These are phyloP conservation scores for Psilocybe cyanescens DNA, from an alignment of 768 basidiomycete species.

Conservation along the genomic window DNA sequence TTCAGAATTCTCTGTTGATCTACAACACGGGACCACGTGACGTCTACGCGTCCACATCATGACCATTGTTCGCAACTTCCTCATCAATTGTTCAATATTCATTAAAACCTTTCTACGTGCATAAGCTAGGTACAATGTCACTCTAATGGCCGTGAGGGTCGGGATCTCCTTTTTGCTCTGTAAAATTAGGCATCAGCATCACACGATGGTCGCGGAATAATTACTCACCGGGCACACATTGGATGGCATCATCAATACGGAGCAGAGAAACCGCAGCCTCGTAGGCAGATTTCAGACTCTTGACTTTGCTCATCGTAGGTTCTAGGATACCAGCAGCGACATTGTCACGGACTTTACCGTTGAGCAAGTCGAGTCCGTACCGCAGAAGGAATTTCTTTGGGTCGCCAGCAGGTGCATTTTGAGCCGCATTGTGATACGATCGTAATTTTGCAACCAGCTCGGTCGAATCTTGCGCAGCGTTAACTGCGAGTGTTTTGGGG, in stretches of 20 bases:
- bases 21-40: slow-evolving; percentile 29
- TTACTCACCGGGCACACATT: slow-evolving; percentile 80
- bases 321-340: slow-evolving; percentile 92
- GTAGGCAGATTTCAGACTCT: slow-evolving; percentile 95
- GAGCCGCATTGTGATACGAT: slow-evolving; percentile 95
- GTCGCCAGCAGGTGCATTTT: slow-evolving; percentile 88
- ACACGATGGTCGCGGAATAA: slow-evolving; percentile 10
- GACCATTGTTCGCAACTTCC: slow-evolving; percentile 3
- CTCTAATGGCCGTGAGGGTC: slow-evolving; percentile 77
- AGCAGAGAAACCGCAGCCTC: slow-evolving; percentile 95
- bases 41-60: slow-evolving; percentile 24
- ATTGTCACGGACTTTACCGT: slow-evolving; percentile 96
- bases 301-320: slow-evolving; percentile 96
- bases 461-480: slow-evolving; percentile 98
- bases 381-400: slow-evolving; percentile 89
- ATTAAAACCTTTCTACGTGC: slow-evolving; percentile 13
- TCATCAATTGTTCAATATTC: slow-evolving; percentile 5
- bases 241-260: slow-evolving; percentile 96
- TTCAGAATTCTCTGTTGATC: slow-evolving; percentile 27
- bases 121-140: slow-evolving; percentile 8
- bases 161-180: slow-evolving; percentile 73
- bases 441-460: slow-evolving; percentile 96
- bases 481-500: slow-evolving; percentile 95
- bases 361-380: slow-evolving; percentile 93
- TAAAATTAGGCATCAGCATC: slow-evolving; percentile 19